phyloP scores from a whole-genome alignment of 371 early-diverging fungal genomes.

The Capniomyces stellatus region DNA sequence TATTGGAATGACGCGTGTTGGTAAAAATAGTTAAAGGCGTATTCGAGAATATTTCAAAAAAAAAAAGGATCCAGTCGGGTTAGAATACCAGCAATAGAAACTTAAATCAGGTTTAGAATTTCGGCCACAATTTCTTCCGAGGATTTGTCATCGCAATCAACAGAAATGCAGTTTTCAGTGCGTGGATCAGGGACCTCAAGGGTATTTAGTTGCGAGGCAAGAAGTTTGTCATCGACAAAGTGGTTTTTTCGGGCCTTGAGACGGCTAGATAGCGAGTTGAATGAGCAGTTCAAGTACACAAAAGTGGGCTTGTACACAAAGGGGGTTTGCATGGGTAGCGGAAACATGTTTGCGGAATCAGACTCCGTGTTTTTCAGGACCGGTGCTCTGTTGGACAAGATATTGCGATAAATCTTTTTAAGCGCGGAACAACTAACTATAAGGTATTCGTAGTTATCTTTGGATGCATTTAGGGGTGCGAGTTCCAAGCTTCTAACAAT shows the following conservation, averaged over 20 bases:
- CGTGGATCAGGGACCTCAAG: constrained; percentile 36
- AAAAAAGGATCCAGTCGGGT: no score
- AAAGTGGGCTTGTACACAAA: constrained; percentile 25
- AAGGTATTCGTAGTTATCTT: constrained; percentile 6
- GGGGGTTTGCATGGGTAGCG: not conserved
- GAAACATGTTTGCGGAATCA: constrained; percentile 10
- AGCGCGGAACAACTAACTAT: constrained; percentile 45
- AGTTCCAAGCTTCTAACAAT: not conserved
- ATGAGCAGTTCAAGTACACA: constrained; percentile 35
- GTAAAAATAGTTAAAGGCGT: no score
- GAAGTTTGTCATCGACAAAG: constrained; percentile 32
- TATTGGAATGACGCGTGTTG: no score
- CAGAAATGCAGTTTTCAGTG: not conserved
- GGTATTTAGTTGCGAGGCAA: constrained; percentile 37
- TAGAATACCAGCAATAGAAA: no score
- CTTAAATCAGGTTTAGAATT: no score
- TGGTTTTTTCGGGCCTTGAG: constrained; percentile 30
- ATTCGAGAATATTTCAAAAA: no score
- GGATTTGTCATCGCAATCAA: no score
- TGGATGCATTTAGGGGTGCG: not conserved
- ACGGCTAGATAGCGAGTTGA: constrained; percentile 27
- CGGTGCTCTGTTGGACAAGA: no score
- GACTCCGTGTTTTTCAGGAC: constrained; percentile 24
- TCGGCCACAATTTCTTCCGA: no score
- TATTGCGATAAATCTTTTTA: constrained; percentile 39